Evolutionary conservation across 2,329 filamentous ascomycete species (phyloP).

Genomic region (Juglanconis juglandina): DNA sequence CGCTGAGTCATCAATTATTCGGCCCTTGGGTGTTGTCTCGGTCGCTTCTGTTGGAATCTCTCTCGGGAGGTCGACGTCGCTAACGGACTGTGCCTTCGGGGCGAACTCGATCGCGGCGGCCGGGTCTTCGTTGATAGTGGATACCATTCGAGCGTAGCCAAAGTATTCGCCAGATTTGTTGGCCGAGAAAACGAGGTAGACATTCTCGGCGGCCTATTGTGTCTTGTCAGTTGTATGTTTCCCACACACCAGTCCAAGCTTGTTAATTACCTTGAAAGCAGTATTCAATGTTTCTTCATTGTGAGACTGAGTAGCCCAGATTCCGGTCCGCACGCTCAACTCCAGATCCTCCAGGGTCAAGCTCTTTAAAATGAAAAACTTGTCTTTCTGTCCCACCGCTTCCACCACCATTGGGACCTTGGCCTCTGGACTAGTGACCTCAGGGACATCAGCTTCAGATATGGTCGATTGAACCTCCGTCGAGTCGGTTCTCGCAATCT

Average conservation of each 20-base stretch:
- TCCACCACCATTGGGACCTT: conserved; percentile 17
- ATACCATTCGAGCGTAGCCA: conserved; percentile 88
- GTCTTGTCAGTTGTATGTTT: neutral
- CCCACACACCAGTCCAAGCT: neutral
- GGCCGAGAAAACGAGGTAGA: conserved; percentile 91
- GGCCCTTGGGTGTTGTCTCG: conserved; percentile 72
- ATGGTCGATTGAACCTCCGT: conserved; percentile 4
- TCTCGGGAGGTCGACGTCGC: conserved; percentile 66
- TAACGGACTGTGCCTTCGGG: conserved; percentile 57
- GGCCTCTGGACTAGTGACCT: conserved; percentile 3
- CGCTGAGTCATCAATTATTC: conserved; percentile 87
- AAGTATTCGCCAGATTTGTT: conserved; percentile 98
- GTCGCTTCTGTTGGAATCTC: conserved; percentile 78
- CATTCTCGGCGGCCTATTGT: conserved; percentile 68
- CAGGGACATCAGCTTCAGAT: neutral
- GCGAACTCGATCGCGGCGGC: conserved; percentile 66
- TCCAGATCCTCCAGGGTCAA: conserved; percentile 88
- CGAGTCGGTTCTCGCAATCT: conserved; percentile 4
- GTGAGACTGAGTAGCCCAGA: conserved; percentile 93
- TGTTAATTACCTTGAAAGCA: conserved; percentile 68
- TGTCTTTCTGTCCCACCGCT: conserved; percentile 52
- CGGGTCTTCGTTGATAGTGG: conserved; percentile 75
- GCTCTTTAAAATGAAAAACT: conserved; percentile 91
- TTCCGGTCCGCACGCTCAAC: conserved; percentile 77
- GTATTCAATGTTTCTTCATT: conserved; percentile 82